These are phyloP conservation scores for Penicillium bovifimosum DNA, from an alignment of 495 filamentous ascomycete species.

Conservation along the genomic window DNA sequence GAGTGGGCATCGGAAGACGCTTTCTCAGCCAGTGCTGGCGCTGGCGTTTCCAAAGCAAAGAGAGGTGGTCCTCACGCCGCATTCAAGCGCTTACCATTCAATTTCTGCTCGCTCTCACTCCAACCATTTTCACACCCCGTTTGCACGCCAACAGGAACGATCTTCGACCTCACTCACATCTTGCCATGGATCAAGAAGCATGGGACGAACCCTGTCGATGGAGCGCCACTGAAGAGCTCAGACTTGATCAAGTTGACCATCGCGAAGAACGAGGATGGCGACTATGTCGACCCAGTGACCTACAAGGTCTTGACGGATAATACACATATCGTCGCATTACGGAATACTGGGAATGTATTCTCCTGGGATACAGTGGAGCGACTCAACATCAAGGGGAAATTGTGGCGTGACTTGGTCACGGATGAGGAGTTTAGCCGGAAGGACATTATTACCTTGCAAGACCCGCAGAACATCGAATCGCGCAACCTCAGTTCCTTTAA, in stretches of 20 bases:
- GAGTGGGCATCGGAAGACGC: slow-evolving; percentile 93
- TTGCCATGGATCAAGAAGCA: slow-evolving; percentile 90
- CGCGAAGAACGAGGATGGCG: slow-evolving; percentile 86
- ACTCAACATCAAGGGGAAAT: slow-evolving; percentile 95
- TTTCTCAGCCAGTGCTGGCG: slow-evolving; percentile 69
- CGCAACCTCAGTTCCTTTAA: slow-evolving; percentile 87
- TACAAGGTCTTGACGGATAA: slow-evolving; percentile 98
- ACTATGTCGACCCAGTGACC: slow-evolving; percentile 92
- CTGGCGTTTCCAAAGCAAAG: slow-evolving; percentile 50
- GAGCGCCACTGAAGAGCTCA: slow-evolving; percentile 65
- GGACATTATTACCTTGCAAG: slow-evolving; percentile 95
- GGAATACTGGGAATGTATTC: slow-evolving; percentile 90
- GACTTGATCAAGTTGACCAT: slow-evolving; percentile 91
- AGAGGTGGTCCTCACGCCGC: slow-evolving; percentile 51
- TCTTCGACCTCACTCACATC: slow-evolving; percentile 85
- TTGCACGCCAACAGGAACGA: slow-evolving; percentile 70
- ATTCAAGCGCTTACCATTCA: slow-evolving; percentile 92
- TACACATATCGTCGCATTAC: slow-evolving; percentile 88
- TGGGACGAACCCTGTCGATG: slow-evolving; percentile 82
- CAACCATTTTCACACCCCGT: slow-evolving; percentile 87
- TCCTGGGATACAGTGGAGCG: slow-evolving; percentile 91
- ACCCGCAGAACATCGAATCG: slow-evolving; percentile 84
- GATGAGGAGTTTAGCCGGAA: slow-evolving; percentile 83
- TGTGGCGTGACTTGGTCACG: slow-evolving; percentile 88
- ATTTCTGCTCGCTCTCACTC: slow-evolving; percentile 93